Percentiles rank a stretch among this genome's conserved stretches.
Conservation (phyloP, 768 basidiomycete species). For the Leucocoprinus leucothites region DNA sequence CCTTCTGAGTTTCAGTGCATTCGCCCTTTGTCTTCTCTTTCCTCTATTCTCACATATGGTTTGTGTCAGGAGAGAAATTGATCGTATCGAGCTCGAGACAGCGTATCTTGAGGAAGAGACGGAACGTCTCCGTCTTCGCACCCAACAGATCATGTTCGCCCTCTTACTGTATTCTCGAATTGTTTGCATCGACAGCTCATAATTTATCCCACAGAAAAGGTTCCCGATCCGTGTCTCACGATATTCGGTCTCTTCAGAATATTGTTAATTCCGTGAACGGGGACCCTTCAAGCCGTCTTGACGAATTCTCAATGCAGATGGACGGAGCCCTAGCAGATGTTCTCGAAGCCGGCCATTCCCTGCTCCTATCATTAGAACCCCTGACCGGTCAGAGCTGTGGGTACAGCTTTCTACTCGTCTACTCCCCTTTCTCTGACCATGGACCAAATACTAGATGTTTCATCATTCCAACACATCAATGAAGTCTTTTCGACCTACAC, state of each 20-base stretch:
- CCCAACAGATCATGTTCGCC: constrained; percentile 27
- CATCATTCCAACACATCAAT: not conserved
- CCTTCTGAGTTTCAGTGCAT: constrained; percentile 1
- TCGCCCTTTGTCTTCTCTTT: too few species aligned
- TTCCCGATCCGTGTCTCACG: not conserved
- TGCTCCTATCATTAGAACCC: not conserved
- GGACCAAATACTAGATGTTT: not conserved
- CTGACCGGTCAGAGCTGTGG: not conserved
- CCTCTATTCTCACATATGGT: not conserved
- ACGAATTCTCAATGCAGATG: constrained; percentile 6
- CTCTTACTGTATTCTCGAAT: not conserved
- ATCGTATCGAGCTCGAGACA: constrained; percentile 23
- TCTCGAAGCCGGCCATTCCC: not conserved
- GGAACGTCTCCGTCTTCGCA: constrained; percentile 23
- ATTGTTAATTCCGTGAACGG: not conserved
- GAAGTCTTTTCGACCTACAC: not conserved
- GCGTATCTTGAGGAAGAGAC: constrained; percentile 25
- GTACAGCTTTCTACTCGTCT: not conserved
- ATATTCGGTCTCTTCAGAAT: not conserved
- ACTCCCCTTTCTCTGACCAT: not conserved
- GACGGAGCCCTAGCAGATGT: not conserved
- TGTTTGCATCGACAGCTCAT: too few species aligned
- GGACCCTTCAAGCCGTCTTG: not conserved
- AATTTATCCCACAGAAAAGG: not conserved
- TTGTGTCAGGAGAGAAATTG: constrained; percentile 21